Evolutionary conservation across 305 asterid species (phyloP).

Genomic region (Coffea humblotiana): DNA sequence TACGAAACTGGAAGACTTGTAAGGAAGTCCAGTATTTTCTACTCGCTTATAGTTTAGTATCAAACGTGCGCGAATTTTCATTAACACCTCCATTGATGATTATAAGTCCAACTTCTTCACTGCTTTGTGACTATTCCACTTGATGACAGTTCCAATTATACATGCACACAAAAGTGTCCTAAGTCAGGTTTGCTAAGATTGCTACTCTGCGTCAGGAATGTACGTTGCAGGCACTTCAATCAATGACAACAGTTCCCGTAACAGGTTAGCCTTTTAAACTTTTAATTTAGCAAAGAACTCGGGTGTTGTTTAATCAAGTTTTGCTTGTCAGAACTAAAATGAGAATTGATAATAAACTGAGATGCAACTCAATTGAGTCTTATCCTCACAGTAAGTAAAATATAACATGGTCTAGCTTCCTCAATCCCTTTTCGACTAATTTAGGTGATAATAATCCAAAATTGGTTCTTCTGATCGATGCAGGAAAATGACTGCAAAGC

Average conservation of each 20-base stretch:
- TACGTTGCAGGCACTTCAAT: slow-evolving; percentile 57
- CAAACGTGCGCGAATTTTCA: neutral
- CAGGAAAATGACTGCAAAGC: slow-evolving; percentile 43
- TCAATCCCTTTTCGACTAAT: neutral
- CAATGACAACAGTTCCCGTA: slow-evolving; percentile 31
- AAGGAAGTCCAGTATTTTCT: slow-evolving; percentile 23
- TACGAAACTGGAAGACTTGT: slow-evolving; percentile 62
- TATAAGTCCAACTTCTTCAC: slow-evolving; percentile 34
- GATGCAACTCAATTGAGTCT: neutral
- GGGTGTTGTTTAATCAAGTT: neutral
- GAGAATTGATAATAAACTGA: neutral
- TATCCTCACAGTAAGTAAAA: too few species aligned
- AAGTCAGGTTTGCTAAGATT: neutral
- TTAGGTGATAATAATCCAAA: neutral
- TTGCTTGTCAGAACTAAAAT: neutral
- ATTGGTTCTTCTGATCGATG: slow-evolving; percentile 13
- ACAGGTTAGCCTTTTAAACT: slow-evolving; percentile 36
- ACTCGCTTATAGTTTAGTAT: neutral
- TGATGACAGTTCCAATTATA: too few species aligned
- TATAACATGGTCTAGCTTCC: neutral
- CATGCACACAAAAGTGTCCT: neutral
- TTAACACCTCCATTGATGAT: slow-evolving; percentile 8
- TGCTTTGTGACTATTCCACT: too few species aligned
- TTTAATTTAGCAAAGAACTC: too few species aligned
- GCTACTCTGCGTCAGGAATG: slow-evolving; percentile 41